Evolutionary conservation across 768 basidiomycete genomes (phyloP).

Genomic region (Auricularia sp.): DNA sequence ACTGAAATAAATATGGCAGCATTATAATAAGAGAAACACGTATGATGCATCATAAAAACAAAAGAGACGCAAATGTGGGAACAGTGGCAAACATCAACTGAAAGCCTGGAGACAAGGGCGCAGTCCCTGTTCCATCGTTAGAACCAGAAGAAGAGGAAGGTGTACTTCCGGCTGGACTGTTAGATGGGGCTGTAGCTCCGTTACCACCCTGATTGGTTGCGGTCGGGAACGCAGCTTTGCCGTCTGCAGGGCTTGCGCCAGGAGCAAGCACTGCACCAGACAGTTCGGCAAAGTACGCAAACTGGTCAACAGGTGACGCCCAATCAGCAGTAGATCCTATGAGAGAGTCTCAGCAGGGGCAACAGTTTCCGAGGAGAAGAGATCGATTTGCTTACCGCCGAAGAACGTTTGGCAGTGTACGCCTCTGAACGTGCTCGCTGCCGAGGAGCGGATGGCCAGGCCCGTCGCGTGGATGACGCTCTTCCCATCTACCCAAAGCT

Average conservation of each 20-base stretch:
- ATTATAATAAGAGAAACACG: too few relatives aligned
- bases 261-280: slow-evolving; percentile 39
- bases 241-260: not conserved
- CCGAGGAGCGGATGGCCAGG: slow-evolving; percentile 41
- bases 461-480: slow-evolving; percentile 49
- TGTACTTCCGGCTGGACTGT: too few relatives aligned
- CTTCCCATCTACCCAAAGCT: slow-evolving; percentile 55
- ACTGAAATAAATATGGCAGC: too few relatives aligned
- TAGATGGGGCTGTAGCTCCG: too few relatives aligned
- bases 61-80: too few relatives aligned
- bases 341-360: too few relatives aligned
- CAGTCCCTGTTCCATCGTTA: too few relatives aligned
- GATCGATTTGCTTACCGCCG: slow-evolving; percentile 31
- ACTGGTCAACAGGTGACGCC: slow-evolving; percentile 54
- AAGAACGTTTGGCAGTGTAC: slow-evolving; percentile 73
- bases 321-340: slow-evolving; percentile 31
- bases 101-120: too few relatives aligned
- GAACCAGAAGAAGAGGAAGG: too few relatives aligned
- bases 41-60: too few relatives aligned
- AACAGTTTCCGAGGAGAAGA: too few relatives aligned
- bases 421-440: slow-evolving; percentile 46
- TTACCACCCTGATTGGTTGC: not conserved
- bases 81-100: too few relatives aligned
- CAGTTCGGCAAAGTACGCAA: slow-evolving; percentile 59
- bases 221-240: not conserved